These are phyloP conservation scores for Pleomassaria siparia DNA, from an alignment of 2,329 filamentous ascomycete species.

Conservation along the genomic window DNA sequence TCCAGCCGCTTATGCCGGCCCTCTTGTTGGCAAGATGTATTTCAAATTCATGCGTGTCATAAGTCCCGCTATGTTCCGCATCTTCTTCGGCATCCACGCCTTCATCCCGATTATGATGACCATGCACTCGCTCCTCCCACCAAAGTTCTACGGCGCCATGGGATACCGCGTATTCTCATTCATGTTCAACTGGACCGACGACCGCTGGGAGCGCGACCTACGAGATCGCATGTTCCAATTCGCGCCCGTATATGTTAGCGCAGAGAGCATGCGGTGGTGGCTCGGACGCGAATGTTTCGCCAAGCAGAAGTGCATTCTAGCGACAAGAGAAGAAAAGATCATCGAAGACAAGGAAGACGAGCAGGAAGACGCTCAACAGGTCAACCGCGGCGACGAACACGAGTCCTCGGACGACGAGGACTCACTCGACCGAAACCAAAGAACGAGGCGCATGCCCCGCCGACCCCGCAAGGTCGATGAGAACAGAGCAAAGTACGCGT, in stretches of 20 bases:
- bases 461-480: slow-evolving; percentile 36
- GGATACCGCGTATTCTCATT: slow-evolving; percentile 90
- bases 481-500: slow-evolving; percentile 57
- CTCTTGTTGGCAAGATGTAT: slow-evolving; percentile 81
- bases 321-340: slow-evolving; percentile 70
- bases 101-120: slow-evolving; percentile 95
- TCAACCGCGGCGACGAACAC: slow-evolving; percentile 10
- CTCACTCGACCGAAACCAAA: slow-evolving; percentile 1
- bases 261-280: slow-evolving; percentile 96
- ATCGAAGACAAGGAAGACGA: slow-evolving; percentile 59
- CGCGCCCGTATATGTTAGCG: slow-evolving; percentile 83
- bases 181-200: slow-evolving; percentile 85
- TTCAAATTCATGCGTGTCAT: slow-evolving; percentile 90
- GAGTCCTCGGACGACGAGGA: slow-evolving; percentile 20
- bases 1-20: slow-evolving; percentile 86
- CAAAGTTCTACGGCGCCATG: slow-evolving; percentile 72
- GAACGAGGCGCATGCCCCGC: neutral
- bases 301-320: slow-evolving; percentile 81
- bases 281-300: slow-evolving; percentile 83
- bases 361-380: slow-evolving; percentile 28
- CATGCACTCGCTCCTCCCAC: slow-evolving; percentile 69
- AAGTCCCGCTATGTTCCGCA: slow-evolving; percentile 71
- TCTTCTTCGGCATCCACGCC: slow-evolving; percentile 87
- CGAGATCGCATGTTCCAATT: slow-evolving; percentile 88
- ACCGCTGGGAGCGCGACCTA: slow-evolving; percentile 78